Evolutionary conservation across 2,329 filamentous ascomycete species (phyloP).

Genomic region (Hyphodiscus sp.): DNA sequence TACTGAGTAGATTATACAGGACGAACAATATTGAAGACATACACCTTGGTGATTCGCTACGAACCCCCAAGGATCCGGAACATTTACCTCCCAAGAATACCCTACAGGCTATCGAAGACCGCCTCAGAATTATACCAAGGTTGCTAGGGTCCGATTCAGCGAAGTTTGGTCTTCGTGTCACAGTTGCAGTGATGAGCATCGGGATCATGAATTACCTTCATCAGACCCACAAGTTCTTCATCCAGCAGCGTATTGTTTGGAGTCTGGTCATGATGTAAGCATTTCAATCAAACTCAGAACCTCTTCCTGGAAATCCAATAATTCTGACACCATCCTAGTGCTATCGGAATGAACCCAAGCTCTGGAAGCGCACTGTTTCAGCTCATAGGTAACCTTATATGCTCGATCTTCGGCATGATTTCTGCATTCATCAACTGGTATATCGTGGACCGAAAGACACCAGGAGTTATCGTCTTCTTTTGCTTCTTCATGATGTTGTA

Average conservation of each 20-base stretch:
- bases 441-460: conserved; percentile 53
- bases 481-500: conserved; percentile 30
- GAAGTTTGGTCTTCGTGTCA: conserved; percentile 60
- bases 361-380: conserved; percentile 63
- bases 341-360: conserved; percentile 31
- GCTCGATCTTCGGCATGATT: conserved; percentile 58
- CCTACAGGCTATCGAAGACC: conserved; percentile 54
- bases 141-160: conserved; percentile 59
- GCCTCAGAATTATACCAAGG: conserved; percentile 46
- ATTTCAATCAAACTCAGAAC: background rate
- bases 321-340: background rate
- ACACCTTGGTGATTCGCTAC: conserved; percentile 46
- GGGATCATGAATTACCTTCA: conserved; percentile 58
- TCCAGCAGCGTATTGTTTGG: conserved; percentile 64
- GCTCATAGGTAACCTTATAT: conserved; percentile 57
- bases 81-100: conserved; percentile 57
- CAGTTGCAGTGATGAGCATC: conserved; percentile 64
- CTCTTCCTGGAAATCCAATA: background rate
- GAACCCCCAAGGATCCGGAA: conserved; percentile 52
- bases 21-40: conserved; percentile 39
- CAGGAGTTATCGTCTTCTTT: conserved; percentile 59
- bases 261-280: conserved; percentile 56
- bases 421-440: conserved; percentile 62
- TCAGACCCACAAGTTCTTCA: conserved; percentile 60
- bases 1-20: conserved; percentile 28